Conservation (phyloP, 345 rosid species). For the Syzygium aqueum region DNA sequence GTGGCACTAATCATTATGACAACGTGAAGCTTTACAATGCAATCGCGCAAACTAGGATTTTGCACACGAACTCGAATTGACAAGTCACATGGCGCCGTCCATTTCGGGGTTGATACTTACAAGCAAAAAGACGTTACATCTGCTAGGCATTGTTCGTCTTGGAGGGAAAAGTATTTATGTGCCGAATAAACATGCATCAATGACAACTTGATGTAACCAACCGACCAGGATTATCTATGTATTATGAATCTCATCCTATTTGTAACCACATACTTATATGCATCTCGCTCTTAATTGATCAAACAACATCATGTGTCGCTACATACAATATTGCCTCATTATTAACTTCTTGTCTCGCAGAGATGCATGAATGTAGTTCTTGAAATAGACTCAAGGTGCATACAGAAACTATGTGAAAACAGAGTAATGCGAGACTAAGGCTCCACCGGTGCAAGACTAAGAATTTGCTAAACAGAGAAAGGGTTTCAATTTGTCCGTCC, state of each 20-base stretch:
- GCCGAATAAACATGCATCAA: background rate
- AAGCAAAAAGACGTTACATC: background rate
- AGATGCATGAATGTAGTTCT: background rate
- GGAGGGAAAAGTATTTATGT: background rate
- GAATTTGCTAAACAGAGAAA: background rate
- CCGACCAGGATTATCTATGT: background rate
- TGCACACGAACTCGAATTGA: background rate
- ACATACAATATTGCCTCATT: rapidly evolving
- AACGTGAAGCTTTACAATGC: background rate
- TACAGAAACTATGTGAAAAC: background rate
- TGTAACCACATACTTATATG: background rate
- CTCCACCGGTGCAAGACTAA: background rate
- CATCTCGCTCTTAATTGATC: background rate
- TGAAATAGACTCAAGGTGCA: background rate
- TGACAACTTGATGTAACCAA: background rate
- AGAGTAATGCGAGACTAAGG: background rate
- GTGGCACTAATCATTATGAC: background rate
- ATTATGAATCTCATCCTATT: background rate
- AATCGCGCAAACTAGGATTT: background rate
- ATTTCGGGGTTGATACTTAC: background rate
- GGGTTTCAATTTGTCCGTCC: background rate
- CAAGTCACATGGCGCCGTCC: background rate
- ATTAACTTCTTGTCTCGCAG: background rate
- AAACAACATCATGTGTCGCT: background rate
- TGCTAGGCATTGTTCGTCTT: background rate